These are phyloP conservation scores for Daedalea quercina DNA, from an alignment of 768 basidiomycete genomes.

Conservation along the genomic window DNA sequence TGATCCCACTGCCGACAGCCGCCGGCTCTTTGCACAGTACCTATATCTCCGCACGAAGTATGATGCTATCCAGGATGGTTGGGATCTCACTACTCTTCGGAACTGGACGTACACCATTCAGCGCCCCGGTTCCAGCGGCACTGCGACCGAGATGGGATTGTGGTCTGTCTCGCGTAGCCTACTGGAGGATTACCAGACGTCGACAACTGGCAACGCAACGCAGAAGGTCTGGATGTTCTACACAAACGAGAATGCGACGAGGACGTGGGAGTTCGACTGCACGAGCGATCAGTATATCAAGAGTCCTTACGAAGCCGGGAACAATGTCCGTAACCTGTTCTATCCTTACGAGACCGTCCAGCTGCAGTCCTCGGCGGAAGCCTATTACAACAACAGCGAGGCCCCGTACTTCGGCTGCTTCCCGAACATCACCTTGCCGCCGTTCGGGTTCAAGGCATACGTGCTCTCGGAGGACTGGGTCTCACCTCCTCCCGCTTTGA, in stretches of 20 bases:
- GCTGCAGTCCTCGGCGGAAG: slow-evolving; percentile 56
- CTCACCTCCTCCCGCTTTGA: slow-evolving; percentile 63
- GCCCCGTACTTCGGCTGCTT: slow-evolving; percentile 78
- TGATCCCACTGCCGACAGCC: slow-evolving; percentile 77
- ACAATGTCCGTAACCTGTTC: slow-evolving; percentile 64
- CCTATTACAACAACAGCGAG: slow-evolving; percentile 50
- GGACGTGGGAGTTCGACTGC: slow-evolving; percentile 61
- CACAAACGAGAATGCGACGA: slow-evolving; percentile 77
- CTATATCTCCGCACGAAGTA: slow-evolving; percentile 62
- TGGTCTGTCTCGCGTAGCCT: slow-evolving; percentile 75
- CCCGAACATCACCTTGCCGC: slow-evolving; percentile 52
- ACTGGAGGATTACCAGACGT: slow-evolving; percentile 51
- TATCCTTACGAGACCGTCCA: slow-evolving; percentile 78
- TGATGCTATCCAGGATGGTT: slow-evolving; percentile 79
- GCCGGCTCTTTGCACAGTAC: slow-evolving; percentile 71
- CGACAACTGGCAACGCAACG: slow-evolving; percentile 48
- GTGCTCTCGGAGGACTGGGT: slow-evolving; percentile 68
- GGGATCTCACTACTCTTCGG: slow-evolving; percentile 73
- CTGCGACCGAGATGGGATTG: slow-evolving; percentile 79
- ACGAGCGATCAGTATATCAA: slow-evolving; percentile 60
- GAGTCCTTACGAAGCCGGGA: slow-evolving; percentile 63
- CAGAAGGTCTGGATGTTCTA: slow-evolving; percentile 81
- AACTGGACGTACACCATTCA: slow-evolving; percentile 80
- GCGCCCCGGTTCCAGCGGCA: slow-evolving; percentile 80
- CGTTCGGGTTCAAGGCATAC: slow-evolving; percentile 77